Percentiles rank a stretch among this genome's conserved stretches.
Conservation (phyloP, 108 stramenopile species). For the Aurantiochytrium sp. region DNA sequence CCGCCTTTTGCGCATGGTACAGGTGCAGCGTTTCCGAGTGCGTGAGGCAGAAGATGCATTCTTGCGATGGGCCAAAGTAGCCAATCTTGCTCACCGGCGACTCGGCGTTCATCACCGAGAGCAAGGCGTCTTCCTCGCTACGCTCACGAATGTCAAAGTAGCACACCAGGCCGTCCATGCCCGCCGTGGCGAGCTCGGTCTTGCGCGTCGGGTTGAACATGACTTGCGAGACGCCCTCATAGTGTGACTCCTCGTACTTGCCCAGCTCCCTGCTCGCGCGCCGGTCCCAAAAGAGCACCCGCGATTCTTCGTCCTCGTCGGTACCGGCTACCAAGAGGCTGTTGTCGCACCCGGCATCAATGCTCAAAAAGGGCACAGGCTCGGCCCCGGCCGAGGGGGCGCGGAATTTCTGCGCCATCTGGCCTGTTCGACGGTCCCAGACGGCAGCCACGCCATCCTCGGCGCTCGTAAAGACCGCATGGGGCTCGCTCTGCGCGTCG, state of each 20-base stretch:
- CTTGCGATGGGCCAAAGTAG: not conserved
- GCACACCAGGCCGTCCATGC: not conserved
- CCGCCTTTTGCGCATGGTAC: not conserved
- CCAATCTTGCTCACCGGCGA: not conserved
- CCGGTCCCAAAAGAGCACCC: not conserved
- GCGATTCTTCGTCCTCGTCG: not conserved
- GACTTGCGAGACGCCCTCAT: not conserved
- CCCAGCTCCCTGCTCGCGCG: not conserved
- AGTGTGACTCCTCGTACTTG: not conserved
- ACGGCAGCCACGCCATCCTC: not conserved
- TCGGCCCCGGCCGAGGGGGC: not conserved
- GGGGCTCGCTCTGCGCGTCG: not conserved
- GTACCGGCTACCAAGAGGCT: slow-evolving; percentile 1
- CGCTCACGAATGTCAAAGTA: not conserved
- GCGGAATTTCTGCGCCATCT: not conserved
- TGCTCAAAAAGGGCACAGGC: not conserved
- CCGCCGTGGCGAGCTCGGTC: not conserved
- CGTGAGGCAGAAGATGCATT: not conserved
- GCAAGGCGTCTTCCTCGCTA: not conserved
- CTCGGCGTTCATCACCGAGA: slow-evolving; percentile 9
- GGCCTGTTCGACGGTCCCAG: not conserved
- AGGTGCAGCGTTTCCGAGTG: not conserved
- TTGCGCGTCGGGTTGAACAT: not conserved
- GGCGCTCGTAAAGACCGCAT: not conserved
- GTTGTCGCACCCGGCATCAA: not conserved